phyloP scores from a whole-genome alignment of 148 eudicot genomes.

The Rhododendron simsii region DNA sequence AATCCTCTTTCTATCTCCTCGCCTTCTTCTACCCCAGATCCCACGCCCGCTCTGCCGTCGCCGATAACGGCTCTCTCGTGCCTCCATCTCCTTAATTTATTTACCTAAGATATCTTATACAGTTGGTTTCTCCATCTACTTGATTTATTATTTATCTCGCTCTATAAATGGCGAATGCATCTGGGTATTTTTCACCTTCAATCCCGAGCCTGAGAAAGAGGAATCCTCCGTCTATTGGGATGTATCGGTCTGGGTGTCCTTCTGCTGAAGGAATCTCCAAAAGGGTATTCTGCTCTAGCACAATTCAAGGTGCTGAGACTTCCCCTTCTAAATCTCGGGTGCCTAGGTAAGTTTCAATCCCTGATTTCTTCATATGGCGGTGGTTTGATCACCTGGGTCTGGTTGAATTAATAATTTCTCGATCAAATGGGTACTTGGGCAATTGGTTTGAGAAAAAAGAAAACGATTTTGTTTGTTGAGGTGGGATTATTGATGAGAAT shows the following conservation, averaged over 20 bases:
- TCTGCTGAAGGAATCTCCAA: conserved; percentile 22
- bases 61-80: conserved; percentile 20
- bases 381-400: background rate
- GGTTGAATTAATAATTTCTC: background rate
- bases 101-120: conserved; percentile 2
- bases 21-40: conserved; percentile 41
- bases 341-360: conserved; percentile 33
- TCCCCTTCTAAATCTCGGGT: conserved; percentile 24
- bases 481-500: background rate
- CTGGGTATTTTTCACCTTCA: conserved; percentile 40
- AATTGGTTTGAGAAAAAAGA: background rate
- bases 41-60: conserved; percentile 10
- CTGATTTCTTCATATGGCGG: background rate
- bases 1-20: conserved; percentile 48
- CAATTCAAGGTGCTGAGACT: conserved; percentile 30
- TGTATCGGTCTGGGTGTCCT: conserved; percentile 45
- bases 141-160: background rate
- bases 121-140: background rate
- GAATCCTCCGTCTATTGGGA: conserved; percentile 19
- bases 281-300: conserved; percentile 41
- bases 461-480: background rate
- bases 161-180: conserved; percentile 44
- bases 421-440: background rate
- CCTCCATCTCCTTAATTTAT: conserved; percentile 11
- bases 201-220: conserved; percentile 23